Base-by-base conservation (phyloP, 1,284 basidiomycete species). In the Naganishia sp. region DNA sequence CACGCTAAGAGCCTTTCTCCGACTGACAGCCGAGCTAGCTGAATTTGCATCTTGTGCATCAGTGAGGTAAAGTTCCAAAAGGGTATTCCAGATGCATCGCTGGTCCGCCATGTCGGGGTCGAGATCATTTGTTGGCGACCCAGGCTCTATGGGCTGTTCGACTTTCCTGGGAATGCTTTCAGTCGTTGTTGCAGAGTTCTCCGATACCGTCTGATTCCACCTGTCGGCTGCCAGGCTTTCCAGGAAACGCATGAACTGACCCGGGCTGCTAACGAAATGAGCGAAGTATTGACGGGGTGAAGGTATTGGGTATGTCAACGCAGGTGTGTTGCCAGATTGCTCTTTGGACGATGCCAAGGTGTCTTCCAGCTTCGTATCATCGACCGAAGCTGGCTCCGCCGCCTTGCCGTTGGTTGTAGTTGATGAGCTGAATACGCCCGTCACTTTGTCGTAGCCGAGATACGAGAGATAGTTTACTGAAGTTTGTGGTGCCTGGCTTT, bases 71-170 rank as follows among this genome's bases (percentile, higher is more conserved):
- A 99, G 84, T 79, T 99, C 95, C 61, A 99, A 82, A 2, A 99
- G 82, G 1, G 95, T 97, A 78, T 96, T 97, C 94, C 95, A 98
- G 15, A 97, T 88, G 0, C 92, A 89, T 13, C 85, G 83, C 75
- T 95, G 92, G 74, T 96, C 92, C 0, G 68, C 63, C 17, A 78
- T 79, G 66, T 91, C 89, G 0, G 80, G 77, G 39, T 84, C 83
- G 31, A 84, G 84, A 56, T 86, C 72, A 6, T 73, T 72, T 4
- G 67, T 50, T 11, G 69, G 69, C 23, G 64, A 23, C 65, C 67
- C 39, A 35, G 43, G 61, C 10, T 55, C 42, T 15, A 53, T 63
- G 21, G 61, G 52, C 15, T 54, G 21, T 32, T 69, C 67, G 21
- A 69, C 58, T 39, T 65, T 65, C 41, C 35, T 28, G 32, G 21